Evolutionary conservation across 306 rosid species (phyloP), one percentile per base, ranked within the genome.

Genomic region (Vigna angularis): DNA sequence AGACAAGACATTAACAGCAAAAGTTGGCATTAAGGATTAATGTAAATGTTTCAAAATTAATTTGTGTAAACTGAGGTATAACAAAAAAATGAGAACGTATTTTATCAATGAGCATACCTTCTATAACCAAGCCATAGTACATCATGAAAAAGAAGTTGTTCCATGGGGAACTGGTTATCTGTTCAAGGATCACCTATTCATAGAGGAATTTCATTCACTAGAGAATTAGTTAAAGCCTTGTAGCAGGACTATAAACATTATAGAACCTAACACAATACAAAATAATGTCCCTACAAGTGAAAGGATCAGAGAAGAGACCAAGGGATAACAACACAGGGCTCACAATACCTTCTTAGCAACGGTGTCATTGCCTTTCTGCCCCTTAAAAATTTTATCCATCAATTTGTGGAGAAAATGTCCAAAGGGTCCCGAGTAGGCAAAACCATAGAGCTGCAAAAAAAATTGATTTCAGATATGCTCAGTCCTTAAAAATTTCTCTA

Each of bases 51-150:
- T 48, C 53, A 53, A 32, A 74, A 45, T 36, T 50, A 55, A 7
- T 30, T 24, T 70, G 48, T 48, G 8, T 67, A 62, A 10, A 70
- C 9, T 59, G 47, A 67, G 56, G 68, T 22, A 8, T 15, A 42
- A 66, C 61, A 40, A 32, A 44, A n/a, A 66, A 67, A 58, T 14
- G 28, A 0, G 26, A 52, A 40, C 70, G 20, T 24, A 44, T 15
- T 48, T 57, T 17, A 36, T 17, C 18, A 44, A 49, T 15, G 42
- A 71, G 20, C 74, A 56, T 90, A 92, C 98, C 96, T 92, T 94
- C 98, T 72, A 94, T 85, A 52, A 94, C 87, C 91, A 92, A 80
- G 77, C 97, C 98, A 89, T 87, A 94, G 84, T 90, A 94, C 81
- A 90, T 80, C 95, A 94, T 83, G 89, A 92, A 94, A 49, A 92